Percentiles rank a stretch among this genome's conserved stretches.
phyloP scores from a whole-genome alignment of 148 eudicot genomes.

The Vaccinium darrowii region DNA sequence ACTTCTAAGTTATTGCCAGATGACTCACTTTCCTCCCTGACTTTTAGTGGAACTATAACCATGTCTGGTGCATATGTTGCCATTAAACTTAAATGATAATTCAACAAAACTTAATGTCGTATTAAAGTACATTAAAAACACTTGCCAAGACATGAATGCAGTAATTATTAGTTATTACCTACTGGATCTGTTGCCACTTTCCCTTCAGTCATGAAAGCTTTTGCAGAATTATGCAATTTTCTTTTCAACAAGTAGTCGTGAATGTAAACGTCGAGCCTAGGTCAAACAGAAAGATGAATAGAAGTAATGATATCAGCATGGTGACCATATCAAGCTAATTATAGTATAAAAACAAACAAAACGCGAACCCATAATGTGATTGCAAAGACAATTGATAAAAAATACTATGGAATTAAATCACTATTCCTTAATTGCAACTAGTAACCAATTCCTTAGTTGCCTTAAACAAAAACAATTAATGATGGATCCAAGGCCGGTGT shows the following conservation, averaged over 20 bases:
- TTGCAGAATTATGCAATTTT: constrained; percentile 86
- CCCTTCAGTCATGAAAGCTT: constrained; percentile 99
- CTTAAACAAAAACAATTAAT: background rate
- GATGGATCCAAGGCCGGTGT: background rate
- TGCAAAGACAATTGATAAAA: background rate
- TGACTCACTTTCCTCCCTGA: background rate
- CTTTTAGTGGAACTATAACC: background rate
- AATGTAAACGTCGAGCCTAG: constrained; percentile 97
- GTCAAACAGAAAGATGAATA: constrained; percentile 16
- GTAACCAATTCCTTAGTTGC: constrained; percentile 1
- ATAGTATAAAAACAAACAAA: background rate
- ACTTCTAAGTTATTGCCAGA: background rate
- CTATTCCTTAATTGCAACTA: background rate
- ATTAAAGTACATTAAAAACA: background rate
- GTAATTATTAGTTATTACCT: constrained; percentile 64
- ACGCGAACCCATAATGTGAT: background rate
- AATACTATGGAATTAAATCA: background rate
- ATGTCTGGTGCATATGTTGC: background rate
- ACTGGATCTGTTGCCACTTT: constrained; percentile 98
- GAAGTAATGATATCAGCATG: background rate
- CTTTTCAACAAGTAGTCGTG: constrained; percentile 94
- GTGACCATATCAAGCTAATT: constrained; percentile 7
- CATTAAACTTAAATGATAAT: background rate
- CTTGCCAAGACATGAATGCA: background rate
- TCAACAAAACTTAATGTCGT: background rate